Evolutionary conservation across 164 flowering plant species (phyloP).

Genomic region (Santalum album): DNA sequence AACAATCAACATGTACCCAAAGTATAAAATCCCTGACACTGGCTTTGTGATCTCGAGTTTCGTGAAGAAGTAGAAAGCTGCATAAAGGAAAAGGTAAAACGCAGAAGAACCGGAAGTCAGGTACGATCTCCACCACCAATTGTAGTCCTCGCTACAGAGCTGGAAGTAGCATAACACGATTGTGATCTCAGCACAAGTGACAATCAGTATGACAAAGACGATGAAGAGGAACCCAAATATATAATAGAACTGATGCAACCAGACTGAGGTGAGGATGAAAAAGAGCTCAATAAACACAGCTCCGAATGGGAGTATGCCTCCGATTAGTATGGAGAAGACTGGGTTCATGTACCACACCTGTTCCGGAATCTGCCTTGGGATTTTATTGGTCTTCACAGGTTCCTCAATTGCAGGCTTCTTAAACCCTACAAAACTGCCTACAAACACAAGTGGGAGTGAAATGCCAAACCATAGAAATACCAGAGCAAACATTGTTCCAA

Average conservation of each 20-base stretch:
- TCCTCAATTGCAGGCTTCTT: slow-evolving; percentile 73
- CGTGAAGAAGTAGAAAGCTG: slow-evolving; percentile 80
- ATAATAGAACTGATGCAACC: slow-evolving; percentile 92
- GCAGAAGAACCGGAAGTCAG: slow-evolving; percentile 90
- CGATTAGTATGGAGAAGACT: slow-evolving; percentile 59
- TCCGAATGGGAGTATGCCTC: slow-evolving; percentile 90
- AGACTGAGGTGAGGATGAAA: slow-evolving; percentile 85
- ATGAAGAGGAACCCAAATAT: slow-evolving; percentile 91
- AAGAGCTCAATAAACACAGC: slow-evolving; percentile 91
- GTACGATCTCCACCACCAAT: slow-evolving; percentile 98
- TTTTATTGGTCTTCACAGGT: slow-evolving; percentile 83
- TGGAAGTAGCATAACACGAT: slow-evolving; percentile 96
- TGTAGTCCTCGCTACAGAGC: slow-evolving; percentile 91
- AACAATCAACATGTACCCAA: slow-evolving; percentile 80
- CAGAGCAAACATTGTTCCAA: slow-evolving; percentile 85
- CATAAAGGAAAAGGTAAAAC: slow-evolving; percentile 77
- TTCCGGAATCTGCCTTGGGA: slow-evolving; percentile 81
- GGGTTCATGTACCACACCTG: slow-evolving; percentile 91
- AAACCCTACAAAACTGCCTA: slow-evolving; percentile 77
- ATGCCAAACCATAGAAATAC: slow-evolving; percentile 80
- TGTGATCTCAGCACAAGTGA: slow-evolving; percentile 89
- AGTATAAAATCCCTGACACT: slow-evolving; percentile 70
- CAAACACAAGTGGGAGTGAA: slow-evolving; percentile 82
- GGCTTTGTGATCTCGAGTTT: slow-evolving; percentile 86
- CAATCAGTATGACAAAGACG: slow-evolving; percentile 68